Evolutionary conservation across 106 monocot genomes (phyloP), one percentile per base, ranked within the genome.

Genomic region (Phalaenopsis aphrodite): DNA sequence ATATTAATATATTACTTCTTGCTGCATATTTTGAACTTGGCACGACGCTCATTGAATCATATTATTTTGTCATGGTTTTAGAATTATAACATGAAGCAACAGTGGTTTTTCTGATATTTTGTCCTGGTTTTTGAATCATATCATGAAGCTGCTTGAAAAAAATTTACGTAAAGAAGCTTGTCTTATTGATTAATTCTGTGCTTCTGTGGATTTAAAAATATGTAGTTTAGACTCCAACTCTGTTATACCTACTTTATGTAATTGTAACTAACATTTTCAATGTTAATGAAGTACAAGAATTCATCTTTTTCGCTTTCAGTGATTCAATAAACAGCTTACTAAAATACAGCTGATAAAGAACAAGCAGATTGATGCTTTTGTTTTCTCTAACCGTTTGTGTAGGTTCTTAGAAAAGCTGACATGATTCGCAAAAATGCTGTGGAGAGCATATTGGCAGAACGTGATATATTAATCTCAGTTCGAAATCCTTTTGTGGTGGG

Each of bases 371-470:
- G 9, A 74, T 74, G 19, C 45, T 42, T 74, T 74, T 37, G 36
- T 75, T 17, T 47, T 67, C 23, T 56, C 67, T 49, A 67, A 55
- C 55, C 66, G 38, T 86, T 64, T 84, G 9, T 84, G 24, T 84
- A 99, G 99, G 99, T 99, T 55, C 91, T 99, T 45, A 99, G 85
- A 80, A 99, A 99, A 82, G 99, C 99, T 56, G 99, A 99, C 84
- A 99, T 99, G 99, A 99, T 99, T 41, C 92, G 99, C 0, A 99
- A 99, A 85, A 99, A 99, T 93, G 95, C 99, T 82, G 99, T 99
- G 67, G 99, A 99, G 87, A 99, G 95, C 85, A 99, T 99, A 79
- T 84, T 99, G 81, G 99, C 99, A 61, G 99, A 99, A 83, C 92
- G 99, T 42, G 88, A 99, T 82, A 99, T 99, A 83, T 79, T 99